A percentile compares a stretch with the other conserved stretches of the same genome.
phyloP scores from a whole-genome alignment of 2,329 filamentous ascomycete genomes.

The Capronia epimyces region DNA sequence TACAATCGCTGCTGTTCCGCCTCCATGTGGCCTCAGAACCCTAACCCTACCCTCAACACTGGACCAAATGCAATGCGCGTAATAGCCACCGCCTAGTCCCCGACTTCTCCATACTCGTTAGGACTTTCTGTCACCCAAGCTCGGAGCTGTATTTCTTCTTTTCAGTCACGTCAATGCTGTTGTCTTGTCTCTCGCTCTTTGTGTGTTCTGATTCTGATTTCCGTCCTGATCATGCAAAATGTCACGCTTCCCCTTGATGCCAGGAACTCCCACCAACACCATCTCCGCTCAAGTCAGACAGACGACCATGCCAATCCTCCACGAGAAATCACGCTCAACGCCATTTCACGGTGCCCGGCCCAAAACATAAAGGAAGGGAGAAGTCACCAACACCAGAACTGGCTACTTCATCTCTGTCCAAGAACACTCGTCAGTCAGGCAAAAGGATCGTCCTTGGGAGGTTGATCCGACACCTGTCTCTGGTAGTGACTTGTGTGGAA shows the following conservation, averaged over 20 bases:
- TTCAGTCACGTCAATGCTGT: neutral
- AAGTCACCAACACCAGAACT: neutral
- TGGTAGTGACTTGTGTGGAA: conserved; percentile 21
- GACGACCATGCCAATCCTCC: neutral
- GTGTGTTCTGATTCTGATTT: neutral
- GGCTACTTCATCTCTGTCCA: neutral
- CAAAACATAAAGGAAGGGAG: neutral
- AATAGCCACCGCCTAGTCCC: no score
- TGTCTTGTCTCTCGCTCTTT: neutral
- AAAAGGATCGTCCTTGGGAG: conserved; percentile 23
- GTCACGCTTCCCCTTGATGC: neutral
- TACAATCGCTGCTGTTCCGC: neutral
- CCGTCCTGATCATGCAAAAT: neutral
- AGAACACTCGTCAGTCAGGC: conserved; percentile 1
- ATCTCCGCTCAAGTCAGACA: neutral
- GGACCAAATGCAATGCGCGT: no score
- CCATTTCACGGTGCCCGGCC: neutral
- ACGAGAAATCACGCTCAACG: neutral
- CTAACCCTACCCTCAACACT: no score
- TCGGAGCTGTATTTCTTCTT: no score
- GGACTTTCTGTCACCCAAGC: no score
- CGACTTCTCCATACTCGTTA: no score
- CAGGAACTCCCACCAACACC: neutral
- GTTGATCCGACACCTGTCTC: conserved; percentile 7
- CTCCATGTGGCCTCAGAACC: no score